Percentiles rank a stretch among this genome's conserved stretches.
Evolutionary conservation across 73 alveolate genomes (phyloP).

Genomic region (Stentor roeselii): DNA sequence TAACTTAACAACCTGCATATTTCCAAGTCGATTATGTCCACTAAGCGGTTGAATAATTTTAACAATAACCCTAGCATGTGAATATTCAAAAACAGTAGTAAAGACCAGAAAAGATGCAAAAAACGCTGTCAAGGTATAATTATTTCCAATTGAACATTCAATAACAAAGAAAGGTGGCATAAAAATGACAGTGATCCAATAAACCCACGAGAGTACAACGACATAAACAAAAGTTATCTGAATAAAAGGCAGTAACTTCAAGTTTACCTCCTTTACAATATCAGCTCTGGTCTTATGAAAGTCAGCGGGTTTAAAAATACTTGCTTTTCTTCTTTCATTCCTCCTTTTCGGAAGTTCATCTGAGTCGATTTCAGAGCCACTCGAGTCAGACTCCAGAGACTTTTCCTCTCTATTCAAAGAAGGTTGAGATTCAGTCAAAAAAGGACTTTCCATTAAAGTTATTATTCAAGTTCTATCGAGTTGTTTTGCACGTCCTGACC

Average conservation of each 20-base stretch:
- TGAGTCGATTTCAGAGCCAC: background rate
- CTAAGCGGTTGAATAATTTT: constrained; percentile 13
- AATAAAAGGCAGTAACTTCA: background rate
- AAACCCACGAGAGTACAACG: background rate
- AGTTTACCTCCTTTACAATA: background rate
- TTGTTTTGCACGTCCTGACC: background rate
- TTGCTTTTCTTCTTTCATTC: constrained; percentile 8
- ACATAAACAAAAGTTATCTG: background rate
- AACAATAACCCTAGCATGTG: background rate
- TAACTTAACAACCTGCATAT: background rate
- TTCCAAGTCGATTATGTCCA: constrained; percentile 2
- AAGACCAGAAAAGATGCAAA: background rate
- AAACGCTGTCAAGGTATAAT: background rate
- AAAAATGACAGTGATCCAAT: background rate
- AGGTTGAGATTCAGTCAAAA: background rate
- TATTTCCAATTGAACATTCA: background rate
- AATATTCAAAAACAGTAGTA: background rate
- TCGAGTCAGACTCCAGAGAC: background rate
- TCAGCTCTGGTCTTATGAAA: constrained; percentile 20
- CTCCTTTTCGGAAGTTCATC: background rate
- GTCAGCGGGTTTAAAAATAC: background rate
- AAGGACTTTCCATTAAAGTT: background rate
- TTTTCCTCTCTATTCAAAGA: background rate
- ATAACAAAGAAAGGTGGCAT: background rate
- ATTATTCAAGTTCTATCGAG: background rate